Base-by-base conservation (phyloP, 768 basidiomycete genomes). In the Podaxis sp. region DNA sequence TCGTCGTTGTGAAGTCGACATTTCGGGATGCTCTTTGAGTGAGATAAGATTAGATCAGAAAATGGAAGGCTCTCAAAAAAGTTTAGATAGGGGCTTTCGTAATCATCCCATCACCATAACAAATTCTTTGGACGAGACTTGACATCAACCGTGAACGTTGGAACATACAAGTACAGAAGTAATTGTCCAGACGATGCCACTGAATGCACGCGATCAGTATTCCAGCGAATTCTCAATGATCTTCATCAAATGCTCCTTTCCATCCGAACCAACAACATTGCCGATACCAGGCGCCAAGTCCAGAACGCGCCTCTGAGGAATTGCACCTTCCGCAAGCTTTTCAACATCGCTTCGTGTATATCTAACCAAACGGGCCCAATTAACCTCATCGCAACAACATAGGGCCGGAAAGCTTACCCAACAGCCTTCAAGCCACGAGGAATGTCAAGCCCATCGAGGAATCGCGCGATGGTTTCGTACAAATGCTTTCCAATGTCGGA, bases 241-340 rank as follows among this genome's bases (percentile, higher is more conserved):
- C 64, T 73, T 80, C 21, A 86, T 85, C 66, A 98, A 73, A 74
- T 95, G 90, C 68, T 93, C 87, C 65, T 78, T 82, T 46, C 93
- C 93, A 71, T 95, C 92, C 47, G 88, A 88, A 32, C 88, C 92
- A 25, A 84, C 84, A 35, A 94, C 79, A 67, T 93, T 84, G 9
- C 92, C 91, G 65, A 96, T 87, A 52, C 91, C 89, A 14, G 95
- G 96, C 6, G 96, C 96, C 28, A 98, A 79, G 71, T 97, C 95
- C 63, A 98, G 72, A 4, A 98, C 95, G 16, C 95, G 82, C 57
- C 93, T 76, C 73, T 98, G 96, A 14, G 96, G 96, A 50, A 98
- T 71, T 18, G 95, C 93, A 3, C 96, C 95, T 62, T 95, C 86
- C 1, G 97, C 96, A 13, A 98, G 82, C 73, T 76, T 82, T 32